Percentiles rank a stretch among this genome's conserved stretches.
phyloP scores from a whole-genome alignment of 2,329 filamentous ascomycete species.

The Helotiales sp. region DNA sequence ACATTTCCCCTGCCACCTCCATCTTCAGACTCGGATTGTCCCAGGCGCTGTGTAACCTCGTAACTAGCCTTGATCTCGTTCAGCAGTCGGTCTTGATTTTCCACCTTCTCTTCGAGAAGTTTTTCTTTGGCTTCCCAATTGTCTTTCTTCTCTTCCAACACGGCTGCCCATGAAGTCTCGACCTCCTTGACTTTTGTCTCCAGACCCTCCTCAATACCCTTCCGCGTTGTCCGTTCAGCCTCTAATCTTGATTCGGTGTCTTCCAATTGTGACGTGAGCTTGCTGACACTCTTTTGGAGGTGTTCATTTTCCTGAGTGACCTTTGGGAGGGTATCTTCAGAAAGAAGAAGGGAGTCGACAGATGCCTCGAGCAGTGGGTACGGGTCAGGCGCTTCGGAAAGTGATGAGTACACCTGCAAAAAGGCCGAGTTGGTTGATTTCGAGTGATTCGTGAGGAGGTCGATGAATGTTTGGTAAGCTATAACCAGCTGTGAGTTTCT shows the following conservation, averaged over 20 bases:
- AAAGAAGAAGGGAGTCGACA: slow-evolving; percentile 88
- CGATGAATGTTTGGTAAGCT: slow-evolving; percentile 98
- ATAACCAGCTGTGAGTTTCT: slow-evolving; percentile 21
- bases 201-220: slow-evolving; percentile 75
- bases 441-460: slow-evolving; percentile 92
- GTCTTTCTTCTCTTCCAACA: slow-evolving; percentile 89
- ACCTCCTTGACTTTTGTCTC: slow-evolving; percentile 87
- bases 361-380: slow-evolving; percentile 96
- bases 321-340: slow-evolving; percentile 90
- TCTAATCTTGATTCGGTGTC: slow-evolving; percentile 82
- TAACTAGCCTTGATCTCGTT: slow-evolving; percentile 97
- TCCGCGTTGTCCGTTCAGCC: slow-evolving; percentile 73
- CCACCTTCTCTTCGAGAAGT: slow-evolving; percentile 87
- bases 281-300: slow-evolving; percentile 77
- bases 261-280: slow-evolving; percentile 80
- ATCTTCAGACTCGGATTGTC: slow-evolving; percentile 67
- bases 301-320: slow-evolving; percentile 87
- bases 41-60: slow-evolving; percentile 91
- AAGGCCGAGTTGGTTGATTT: slow-evolving; percentile 94
- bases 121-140: slow-evolving; percentile 97
- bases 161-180: slow-evolving; percentile 86
- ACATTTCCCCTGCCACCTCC: slow-evolving; percentile 66
- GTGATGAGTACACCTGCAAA: slow-evolving; percentile 86
- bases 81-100: slow-evolving; percentile 88
- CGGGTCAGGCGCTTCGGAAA: slow-evolving; percentile 95